Conservation (phyloP, 2,329 filamentous ascomycete genomes). For the Hypoxylon sp. region DNA sequence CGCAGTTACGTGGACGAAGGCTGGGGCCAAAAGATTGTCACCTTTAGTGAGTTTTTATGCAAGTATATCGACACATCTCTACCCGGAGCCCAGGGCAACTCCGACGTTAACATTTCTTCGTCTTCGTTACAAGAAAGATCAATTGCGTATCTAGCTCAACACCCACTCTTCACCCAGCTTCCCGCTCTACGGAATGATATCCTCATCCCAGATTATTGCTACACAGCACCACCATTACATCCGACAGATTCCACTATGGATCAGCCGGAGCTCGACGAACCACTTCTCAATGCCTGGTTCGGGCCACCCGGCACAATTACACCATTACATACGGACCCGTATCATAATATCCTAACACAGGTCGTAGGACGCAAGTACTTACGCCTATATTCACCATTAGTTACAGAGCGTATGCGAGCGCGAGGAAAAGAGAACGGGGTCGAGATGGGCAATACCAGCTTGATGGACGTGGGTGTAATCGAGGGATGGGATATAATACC, state of each 20-base stretch:
- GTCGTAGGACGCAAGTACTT: slow-evolving; percentile 93
- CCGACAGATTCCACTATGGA: slow-evolving; percentile 56
- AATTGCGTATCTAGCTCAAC: slow-evolving; percentile 91
- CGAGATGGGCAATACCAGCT: slow-evolving; percentile 93
- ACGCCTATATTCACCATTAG: slow-evolving; percentile 82
- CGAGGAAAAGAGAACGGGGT: slow-evolving; percentile 77
- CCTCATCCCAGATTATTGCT: slow-evolving; percentile 86
- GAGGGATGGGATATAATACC: slow-evolving; percentile 69
- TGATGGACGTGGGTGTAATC: slow-evolving; percentile 80
- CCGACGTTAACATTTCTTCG: not conserved
- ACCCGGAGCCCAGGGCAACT: not conserved
- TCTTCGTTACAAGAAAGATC: slow-evolving; percentile 22
- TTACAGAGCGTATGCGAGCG: slow-evolving; percentile 72
- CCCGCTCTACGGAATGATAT: slow-evolving; percentile 83
- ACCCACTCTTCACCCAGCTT: slow-evolving; percentile 88
- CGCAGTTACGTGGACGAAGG: slow-evolving; percentile 87
- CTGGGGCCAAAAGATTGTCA: slow-evolving; percentile 87
- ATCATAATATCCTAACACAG: slow-evolving; percentile 92
- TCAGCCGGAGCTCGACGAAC: slow-evolving; percentile 66
- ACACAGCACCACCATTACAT: slow-evolving; percentile 74
- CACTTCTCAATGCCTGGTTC: slow-evolving; percentile 91
- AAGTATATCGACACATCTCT: slow-evolving; percentile 66
- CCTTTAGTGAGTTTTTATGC: slow-evolving; percentile 79
- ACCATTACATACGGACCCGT: slow-evolving; percentile 92
- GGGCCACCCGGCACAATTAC: slow-evolving; percentile 90